Percentiles rank a stretch among this genome's conserved stretches.
Conservation (phyloP, 202 grass and related monocot species). For the Schoenoplectus triqueter region DNA sequence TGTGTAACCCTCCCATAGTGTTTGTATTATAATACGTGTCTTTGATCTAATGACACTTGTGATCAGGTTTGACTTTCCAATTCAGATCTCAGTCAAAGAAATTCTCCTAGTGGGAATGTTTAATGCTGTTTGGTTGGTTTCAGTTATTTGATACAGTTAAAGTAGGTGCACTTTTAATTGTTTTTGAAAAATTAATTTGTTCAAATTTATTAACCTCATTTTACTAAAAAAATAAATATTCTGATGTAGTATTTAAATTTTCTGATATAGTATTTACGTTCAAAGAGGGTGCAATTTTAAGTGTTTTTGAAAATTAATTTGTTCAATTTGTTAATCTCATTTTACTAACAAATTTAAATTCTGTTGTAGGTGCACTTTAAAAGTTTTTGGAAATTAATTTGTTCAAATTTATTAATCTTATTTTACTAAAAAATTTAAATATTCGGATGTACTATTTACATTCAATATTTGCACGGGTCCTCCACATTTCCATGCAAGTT, state of each 20-base stretch:
- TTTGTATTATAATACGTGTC: conserved; percentile 21
- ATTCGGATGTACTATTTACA: background rate
- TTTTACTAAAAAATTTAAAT: background rate
- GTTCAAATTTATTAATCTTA: background rate
- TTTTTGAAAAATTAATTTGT: conserved; percentile 15
- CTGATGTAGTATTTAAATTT: background rate
- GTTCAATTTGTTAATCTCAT: no score
- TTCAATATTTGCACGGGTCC: background rate
- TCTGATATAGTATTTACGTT: no score
- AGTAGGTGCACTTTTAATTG: conserved; percentile 11
- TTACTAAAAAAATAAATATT: background rate
- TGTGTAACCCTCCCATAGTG: background rate
- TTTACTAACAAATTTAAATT: no score
- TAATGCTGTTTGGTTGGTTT: background rate
- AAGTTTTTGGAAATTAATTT: background rate
- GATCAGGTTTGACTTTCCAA: background rate
- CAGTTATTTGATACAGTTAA: conserved; percentile 8
- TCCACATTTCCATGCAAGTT: background rate
- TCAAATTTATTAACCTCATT: background rate
- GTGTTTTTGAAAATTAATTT: no score
- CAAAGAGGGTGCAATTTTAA: no score
- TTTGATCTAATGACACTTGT: conserved; percentile 28
- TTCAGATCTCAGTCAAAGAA: background rate
- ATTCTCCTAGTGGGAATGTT: background rate
- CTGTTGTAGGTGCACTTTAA: no score